Evolutionary conservation across 2,329 filamentous ascomycete genomes (phyloP).

Genomic region (Aspergillus tanneri): DNA sequence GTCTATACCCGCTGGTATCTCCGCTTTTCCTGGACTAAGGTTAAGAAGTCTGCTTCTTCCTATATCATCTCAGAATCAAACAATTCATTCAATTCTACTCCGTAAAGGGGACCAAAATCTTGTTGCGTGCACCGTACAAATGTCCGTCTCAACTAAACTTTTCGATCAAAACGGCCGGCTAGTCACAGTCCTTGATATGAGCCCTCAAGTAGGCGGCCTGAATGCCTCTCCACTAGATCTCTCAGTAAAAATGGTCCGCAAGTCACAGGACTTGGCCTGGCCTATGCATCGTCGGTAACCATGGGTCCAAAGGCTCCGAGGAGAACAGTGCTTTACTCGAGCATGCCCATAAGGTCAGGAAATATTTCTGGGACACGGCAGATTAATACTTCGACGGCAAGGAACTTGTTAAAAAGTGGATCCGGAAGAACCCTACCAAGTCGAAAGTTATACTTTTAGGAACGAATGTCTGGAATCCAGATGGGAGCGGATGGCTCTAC

Average conservation of each 20-base stretch:
- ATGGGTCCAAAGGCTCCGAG: slow-evolving; percentile 37
- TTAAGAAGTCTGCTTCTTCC: background rate
- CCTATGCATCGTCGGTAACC: slow-evolving; percentile 29
- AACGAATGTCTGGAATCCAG: slow-evolving; percentile 38
- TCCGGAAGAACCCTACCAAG: slow-evolving; percentile 37
- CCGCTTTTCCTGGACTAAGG: background rate
- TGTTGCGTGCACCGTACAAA: background rate
- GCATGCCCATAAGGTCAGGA: slow-evolving; percentile 45
- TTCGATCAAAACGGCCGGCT: background rate
- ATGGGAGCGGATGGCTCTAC: slow-evolving; percentile 16
- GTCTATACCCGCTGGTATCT: background rate
- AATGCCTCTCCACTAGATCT: slow-evolving; percentile 20
- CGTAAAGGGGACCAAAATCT: no score
- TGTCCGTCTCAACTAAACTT: background rate
- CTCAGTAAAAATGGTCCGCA: slow-evolving; percentile 30
- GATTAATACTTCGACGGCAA: slow-evolving; percentile 35
- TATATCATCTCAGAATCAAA: no score
- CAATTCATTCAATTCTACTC: background rate
- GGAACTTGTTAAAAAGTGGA: slow-evolving; percentile 39
- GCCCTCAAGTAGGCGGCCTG: no score
- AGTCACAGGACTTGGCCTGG: slow-evolving; percentile 29
- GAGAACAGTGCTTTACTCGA: slow-evolving; percentile 49
- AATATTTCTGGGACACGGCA: slow-evolving; percentile 46
- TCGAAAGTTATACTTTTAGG: slow-evolving; percentile 44
- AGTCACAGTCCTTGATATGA: no score